phyloP scores from a whole-genome alignment of 2,329 filamentous ascomycete species.

The Cladosporium austrohemisphaericum region DNA sequence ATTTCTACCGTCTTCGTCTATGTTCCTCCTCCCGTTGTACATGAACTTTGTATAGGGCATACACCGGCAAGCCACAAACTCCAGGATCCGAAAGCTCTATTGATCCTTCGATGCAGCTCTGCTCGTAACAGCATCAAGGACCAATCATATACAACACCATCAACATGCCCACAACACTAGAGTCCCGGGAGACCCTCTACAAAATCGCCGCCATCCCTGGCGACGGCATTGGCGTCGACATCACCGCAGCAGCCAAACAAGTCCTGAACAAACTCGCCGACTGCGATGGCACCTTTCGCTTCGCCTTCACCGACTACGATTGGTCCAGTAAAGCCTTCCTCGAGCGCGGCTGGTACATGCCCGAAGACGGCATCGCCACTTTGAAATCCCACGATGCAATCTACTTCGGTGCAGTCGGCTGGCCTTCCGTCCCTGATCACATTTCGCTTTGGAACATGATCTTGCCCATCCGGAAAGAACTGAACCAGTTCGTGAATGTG shows the following conservation, averaged over 20 bases:
- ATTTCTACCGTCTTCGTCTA: no score
- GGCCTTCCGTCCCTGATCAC: slow-evolving; percentile 63
- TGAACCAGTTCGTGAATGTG: slow-evolving; percentile 68
- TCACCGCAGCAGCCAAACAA: slow-evolving; percentile 54
- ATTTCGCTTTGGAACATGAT: slow-evolving; percentile 65
- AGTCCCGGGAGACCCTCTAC: slow-evolving; percentile 6
- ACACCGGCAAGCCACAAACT: not conserved
- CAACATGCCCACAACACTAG: not conserved
- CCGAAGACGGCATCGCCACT: slow-evolving; percentile 48
- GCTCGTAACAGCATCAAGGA: not conserved
- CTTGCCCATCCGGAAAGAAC: slow-evolving; percentile 62
- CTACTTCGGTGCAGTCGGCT: slow-evolving; percentile 59
- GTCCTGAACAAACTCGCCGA: slow-evolving; percentile 46
- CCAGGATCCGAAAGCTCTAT: slow-evolving; percentile 1
- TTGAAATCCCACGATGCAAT: slow-evolving; percentile 53
- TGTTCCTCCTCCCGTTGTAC: no score
- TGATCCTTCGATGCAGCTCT: not conserved
- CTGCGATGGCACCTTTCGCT: slow-evolving; percentile 43
- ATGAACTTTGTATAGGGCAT: no score
- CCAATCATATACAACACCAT: not conserved
- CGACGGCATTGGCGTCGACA: slow-evolving; percentile 62
- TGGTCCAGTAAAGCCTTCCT: slow-evolving; percentile 49
- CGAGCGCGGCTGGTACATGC: slow-evolving; percentile 52
- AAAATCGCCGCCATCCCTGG: slow-evolving; percentile 49
- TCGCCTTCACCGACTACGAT: slow-evolving; percentile 52